Evolutionary conservation across 805 yeast genomes (phyloP), one percentile per base, ranked within the genome.

Genomic region (Crinitomyces ghanaensis): DNA sequence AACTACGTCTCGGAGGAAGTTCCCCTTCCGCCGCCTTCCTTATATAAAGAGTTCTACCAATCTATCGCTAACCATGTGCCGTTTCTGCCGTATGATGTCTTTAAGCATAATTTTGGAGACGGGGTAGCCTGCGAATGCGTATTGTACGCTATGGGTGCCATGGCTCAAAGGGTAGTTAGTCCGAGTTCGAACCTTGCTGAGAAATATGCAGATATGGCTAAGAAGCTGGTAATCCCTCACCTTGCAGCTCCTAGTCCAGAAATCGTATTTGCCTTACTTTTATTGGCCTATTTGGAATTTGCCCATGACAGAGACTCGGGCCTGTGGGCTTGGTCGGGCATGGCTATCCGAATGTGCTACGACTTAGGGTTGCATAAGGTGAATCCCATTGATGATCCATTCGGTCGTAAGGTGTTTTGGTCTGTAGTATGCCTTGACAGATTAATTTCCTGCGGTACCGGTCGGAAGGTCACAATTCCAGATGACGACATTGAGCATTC

Each of bases 241-340:
- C 35, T 49, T 13, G 49, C 51, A 1, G 34, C 40, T 4, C 53
- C 53, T 6, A 39, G 44, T 13, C 43, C 45, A 8, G 53, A 48
- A 24, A 46, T 47, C 8, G 52, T 46, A 5, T 48, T 38, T 35
- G 40, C 50, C 2, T 34, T 49, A 15, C 35, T 49, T n/a, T 31
- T 49, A 4, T 43, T 49, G 28, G 53, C 53, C 3, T 49, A 49
- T 33, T 39, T 40, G 19, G 53, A 49, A 28, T 49, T 49, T 40
- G 50, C 41, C 4, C 42, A 42, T 14, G 53, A 49, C 19, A 33
- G 50, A 9, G 53, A 49, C 31, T 46, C 51, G 9, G 53, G 53
- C 0, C 37, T 49, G 16, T 49, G 53, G 53, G 37, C 45, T 17
- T 49, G 53, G 53, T 39, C 47, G 4, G 53, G 53, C 3, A 46